Base-by-base conservation (phyloP, 2,329 filamentous ascomycete genomes). In the Fusarium sp. region DNA sequence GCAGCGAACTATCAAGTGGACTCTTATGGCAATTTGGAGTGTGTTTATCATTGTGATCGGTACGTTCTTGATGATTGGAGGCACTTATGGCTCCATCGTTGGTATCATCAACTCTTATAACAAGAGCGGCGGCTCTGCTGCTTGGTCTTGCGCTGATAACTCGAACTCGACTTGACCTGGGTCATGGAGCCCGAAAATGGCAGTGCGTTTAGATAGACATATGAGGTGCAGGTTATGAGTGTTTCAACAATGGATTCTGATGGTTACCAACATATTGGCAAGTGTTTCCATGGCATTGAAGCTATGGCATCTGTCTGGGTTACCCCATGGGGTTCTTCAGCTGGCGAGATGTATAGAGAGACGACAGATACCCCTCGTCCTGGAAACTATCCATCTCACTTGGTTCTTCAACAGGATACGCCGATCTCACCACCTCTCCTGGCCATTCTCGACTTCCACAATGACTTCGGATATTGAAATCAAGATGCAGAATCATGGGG, bases 81-180 rank as follows among this genome's bases (percentile, higher is more conserved):
- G 37, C 17, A 40, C 37, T 40, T 40, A 40, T 40, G 37, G 37
- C 37, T 40, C 37, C 0, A 40, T 40, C 85, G 1, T 86, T 85
- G 0, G 87, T 86, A 58, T 85, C 84, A 81, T 75, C 9, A 78
- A 83, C 8, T 77, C 78, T 1, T 84, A 86, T 64, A 76, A 78
- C n/a, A 69, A 70, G 6, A 40, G 17, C 17, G 37, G 37, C 37
- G 37, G 37, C 17, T 40, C 37, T n/a, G 17, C 17, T 10, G 37
- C 37, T 40, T 40, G 37, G 37, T 40, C 37, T 2, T 87, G 84
- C 58, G 82, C 81, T 0, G 84, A 87, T 59, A 86, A 86, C 77
- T 40, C 37, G 9, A 40, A 40, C 17, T 40, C 37, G 8, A 40
- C 37, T n/a, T 40, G 37, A 40, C 17, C 37, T 40, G 17, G 37